Evolutionary conservation across 2,329 filamentous ascomycete genomes (phyloP), one percentile per base, ranked within the genome.

Genomic region (Talaromyces sp.): DNA sequence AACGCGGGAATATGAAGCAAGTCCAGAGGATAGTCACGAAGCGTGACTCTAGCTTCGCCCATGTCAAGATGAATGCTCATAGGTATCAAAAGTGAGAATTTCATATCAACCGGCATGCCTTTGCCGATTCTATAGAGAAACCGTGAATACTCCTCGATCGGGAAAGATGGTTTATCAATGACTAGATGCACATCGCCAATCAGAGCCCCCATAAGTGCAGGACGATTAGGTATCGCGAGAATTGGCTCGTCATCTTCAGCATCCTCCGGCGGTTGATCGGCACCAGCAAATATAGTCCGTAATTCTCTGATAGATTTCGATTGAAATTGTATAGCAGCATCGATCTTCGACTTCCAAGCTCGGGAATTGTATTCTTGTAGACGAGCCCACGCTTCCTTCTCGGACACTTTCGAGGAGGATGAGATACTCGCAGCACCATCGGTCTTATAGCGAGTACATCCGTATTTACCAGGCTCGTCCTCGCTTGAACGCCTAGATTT

Each of bases 51-150:
- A 9, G 87, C 90, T 73, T 99, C 94, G 52, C 91, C 89, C 86
- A 97, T 92, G 60, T 89, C 89, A 62, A 99, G 82, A 63, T 91
- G 86, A 2, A 99, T 81, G 71, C 89, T 89, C 86, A 97, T 91
- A 0, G 94, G 95, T 10, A 99, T 79, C 17, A 99, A 81, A 19
- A 99, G 79, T 9, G 91, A 86, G 70, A 97, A 99, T 67, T 93
- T 80, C 83, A 91, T 99, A 67, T 95, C 87, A 62, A 85, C 81
- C 1, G 94, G 94, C 85, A 99, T 95, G 1, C 94, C 94, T 75
- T 99, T 99, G n/a, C 94, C 94, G 59, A 97, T 87, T 50, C 85
- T 84, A 69, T 97, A 83, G 25, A 99, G 78, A 69, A 96, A 99
- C 15, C 88, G 83, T 0, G 93, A 89, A 56, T 93, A 84, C 11